phyloP scores from a whole-genome alignment of 352 stramenopile species.

The Globisporangium middletonii region DNA sequence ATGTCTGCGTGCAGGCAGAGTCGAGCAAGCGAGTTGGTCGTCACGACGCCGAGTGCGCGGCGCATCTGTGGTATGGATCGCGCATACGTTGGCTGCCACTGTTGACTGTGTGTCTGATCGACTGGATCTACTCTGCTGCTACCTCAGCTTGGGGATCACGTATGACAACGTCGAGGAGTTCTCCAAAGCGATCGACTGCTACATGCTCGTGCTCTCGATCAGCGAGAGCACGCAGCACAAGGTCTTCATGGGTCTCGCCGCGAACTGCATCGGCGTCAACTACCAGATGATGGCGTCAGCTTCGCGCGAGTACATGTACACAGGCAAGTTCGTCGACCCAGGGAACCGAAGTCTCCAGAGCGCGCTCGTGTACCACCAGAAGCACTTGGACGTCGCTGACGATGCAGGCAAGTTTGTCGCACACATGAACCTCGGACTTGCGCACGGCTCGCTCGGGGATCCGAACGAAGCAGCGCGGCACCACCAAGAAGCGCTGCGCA shows the following conservation, averaged over 20 bases:
- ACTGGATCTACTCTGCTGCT: too few species aligned
- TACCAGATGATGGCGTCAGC: constrained; percentile 71
- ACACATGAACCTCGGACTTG: constrained; percentile 81
- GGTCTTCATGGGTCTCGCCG: constrained; percentile 65
- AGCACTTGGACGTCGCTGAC: constrained; percentile 73
- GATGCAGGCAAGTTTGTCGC: constrained; percentile 86
- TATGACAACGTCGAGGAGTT: constrained; percentile 87
- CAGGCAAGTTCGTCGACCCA: constrained; percentile 56
- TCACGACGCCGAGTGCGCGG: constrained; percentile 77
- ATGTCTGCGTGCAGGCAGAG: constrained; percentile 36
- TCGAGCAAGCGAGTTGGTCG: constrained; percentile 81
- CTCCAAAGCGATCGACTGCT: constrained; percentile 77
- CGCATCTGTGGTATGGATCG: constrained; percentile 62
- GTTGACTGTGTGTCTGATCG: too few species aligned
- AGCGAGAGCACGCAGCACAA: constrained; percentile 76
- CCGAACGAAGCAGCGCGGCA: constrained; percentile 72
- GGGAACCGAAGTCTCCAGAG: constrained; percentile 40
- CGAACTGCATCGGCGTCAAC: constrained; percentile 88
- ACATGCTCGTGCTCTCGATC: constrained; percentile 81
- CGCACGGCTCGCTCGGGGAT: constrained; percentile 56
- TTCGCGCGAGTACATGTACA: constrained; percentile 64
- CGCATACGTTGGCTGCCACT: background rate
- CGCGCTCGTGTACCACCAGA: constrained; percentile 60
- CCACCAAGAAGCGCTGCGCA: constrained; percentile 82
- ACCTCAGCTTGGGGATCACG: constrained; percentile 64